Base-by-base conservation (phyloP, 805 yeast genomes). In the Pichia eremophila region DNA sequence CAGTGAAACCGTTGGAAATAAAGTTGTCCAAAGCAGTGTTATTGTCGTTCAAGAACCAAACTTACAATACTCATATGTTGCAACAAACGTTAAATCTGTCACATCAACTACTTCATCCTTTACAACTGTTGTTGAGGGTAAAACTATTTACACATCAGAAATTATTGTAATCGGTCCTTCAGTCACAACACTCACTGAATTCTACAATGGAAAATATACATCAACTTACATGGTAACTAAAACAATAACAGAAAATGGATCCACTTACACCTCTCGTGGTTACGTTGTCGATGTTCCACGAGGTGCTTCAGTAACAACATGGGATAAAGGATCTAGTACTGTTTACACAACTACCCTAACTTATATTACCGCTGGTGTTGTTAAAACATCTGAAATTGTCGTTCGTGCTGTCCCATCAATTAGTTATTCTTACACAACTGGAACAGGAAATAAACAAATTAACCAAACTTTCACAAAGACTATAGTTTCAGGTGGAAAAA, bases 101-200 rank as follows among this genome's bases (percentile, higher is more conserved):
- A 18, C 28, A 14, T 41, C 48, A 5, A 25, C 28, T 7, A 46
- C 48, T 4, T 40, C 44, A 9, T 41, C 41, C 4, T 35, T 41
- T 41, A 41, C 43, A n/a, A 45, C 48, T 6, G 28, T 39, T 9
- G 32, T 46, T n/a, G 8, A 11, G 1, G 44, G 44, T 34, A 36
- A 15, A 18, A 14, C 19, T 9, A 18, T 36, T 10, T 15, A 7
- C 9, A 40, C 48, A 14, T 40, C 48, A 1, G 37, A 22, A 19
- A 41, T 46, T 41, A 40, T 46, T 41, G 44, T 46, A 14, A 29
- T 25, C 36, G 48, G 48, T 22, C 48, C 48, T 5, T 36, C 44
- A 12, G 44, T 46, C 36, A 14, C 34, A 22, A 40, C 48, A 6
- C 12, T 22, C 10, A 40, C 44, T 22, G n/a, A 12, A n/a, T 45